Base-by-base conservation (phyloP, 441 rosid genomes). In the Erodium moschatum region DNA sequence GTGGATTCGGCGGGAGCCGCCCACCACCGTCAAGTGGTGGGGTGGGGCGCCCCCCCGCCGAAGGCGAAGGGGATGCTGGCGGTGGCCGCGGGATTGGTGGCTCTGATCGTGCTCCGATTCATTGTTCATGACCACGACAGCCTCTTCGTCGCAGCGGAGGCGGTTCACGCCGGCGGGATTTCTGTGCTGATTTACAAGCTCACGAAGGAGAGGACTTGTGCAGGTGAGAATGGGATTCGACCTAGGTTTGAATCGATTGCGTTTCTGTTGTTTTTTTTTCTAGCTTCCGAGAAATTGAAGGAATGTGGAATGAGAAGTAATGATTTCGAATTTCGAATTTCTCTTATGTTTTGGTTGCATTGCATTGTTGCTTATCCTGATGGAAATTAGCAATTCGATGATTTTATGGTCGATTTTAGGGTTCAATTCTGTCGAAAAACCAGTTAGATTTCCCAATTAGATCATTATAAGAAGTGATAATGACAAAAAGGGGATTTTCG, bases 91-190 rank as follows among this genome's bases (percentile, higher is more conserved):
- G 98, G 97, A 69, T 88, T 94, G 98, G 85, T 89, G 5, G 87
- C 97, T 11, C 79, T 94, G 58, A 93, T 87, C 33, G 72, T 94
- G 13, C 97, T 94, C 79, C 84, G 98, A 66, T 88, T 79, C 89
- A 85, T 94, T 65, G 98, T 94, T 8, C 90, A 89, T 76, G 97
- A 91, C 72, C 98, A 91, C 71, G 96, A 94, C 72, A 94, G 89
- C 72, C 98, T 94, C 77, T 94, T 94, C 71, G 96, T 89, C 12
- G 98, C 97, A 20, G 93, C 98, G 0, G 97, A 94, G 86, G 97
- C 97, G 54, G 97, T 91, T 16, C 98, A 94, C 81, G 88, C 97
- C 16, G 80, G 89, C n/a, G 98, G 98, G 73, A 94, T 94, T 83
- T 80, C 84, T 65, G 97, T 93, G 63, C 95, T 93, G 44, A 91